Base-by-base conservation (phyloP, 2,329 filamentous ascomycete species). In the Cordyceps fumosorosea region DNA sequence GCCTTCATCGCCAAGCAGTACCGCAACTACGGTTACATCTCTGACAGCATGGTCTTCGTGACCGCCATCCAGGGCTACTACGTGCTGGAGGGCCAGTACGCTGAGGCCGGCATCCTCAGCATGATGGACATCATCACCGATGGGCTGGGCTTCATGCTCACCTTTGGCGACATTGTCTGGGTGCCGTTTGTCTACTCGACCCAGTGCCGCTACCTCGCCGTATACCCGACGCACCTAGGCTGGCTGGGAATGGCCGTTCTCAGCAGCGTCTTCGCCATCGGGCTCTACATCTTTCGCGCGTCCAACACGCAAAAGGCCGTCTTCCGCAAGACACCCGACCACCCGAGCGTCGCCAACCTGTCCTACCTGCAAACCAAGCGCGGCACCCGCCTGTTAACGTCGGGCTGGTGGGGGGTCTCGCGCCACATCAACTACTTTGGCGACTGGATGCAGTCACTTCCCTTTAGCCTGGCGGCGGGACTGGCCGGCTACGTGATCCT, bases 341-440 rank as follows among this genome's bases (percentile, higher is more conserved):
- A 96, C 70, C 89, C 91, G 0, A 81, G 83, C 16, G 85, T 96
- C 57, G 82, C 84, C 45, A 86, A 93, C 70, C 84, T 96, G 67
- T 84, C 88, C 67, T 96, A 88, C 73, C 91, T 97, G 63, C 81
- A 93, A 75, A 97, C 93, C 2, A 86, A 86, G 69, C 81, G 85
- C 3, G 93, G 93, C 58, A 91, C 89, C 24, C 88, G 87, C 63
- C 83, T 96, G 37, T 81, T 97, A 64, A 86, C 87, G 0, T 87
- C 88, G 1, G 93, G 93, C 51, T 97, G 93, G 93, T 96, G 93
- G 93, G 93, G 92, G 40, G 81, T 84, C 26, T 89, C 91, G 0
- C 85, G 93, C 34, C 93, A 97, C 74, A 92, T 96, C 80, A 97
- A 96, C 77, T 96, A 96, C 75, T 78, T 96, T 4, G 93, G 92